Evolutionary conservation across 2,329 filamentous ascomycete species (phyloP), one percentile per base, ranked within the genome.

Genomic region (Pseudopithomyces chartarum): DNA sequence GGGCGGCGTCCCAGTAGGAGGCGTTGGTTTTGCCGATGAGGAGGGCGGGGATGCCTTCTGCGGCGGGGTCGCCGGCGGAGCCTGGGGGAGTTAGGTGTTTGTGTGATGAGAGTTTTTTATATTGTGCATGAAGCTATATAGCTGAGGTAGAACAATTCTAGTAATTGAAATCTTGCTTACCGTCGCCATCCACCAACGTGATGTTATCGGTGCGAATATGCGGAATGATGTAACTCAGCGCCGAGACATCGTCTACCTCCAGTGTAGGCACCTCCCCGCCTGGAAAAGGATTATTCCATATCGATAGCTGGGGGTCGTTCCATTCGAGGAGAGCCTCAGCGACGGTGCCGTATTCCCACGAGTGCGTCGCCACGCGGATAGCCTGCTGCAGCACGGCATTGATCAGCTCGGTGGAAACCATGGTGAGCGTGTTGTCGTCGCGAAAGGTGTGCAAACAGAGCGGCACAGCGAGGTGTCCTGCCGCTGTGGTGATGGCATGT

Each of bases 361-460:
- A 75, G 56, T 78, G 76, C 1, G 67, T 67, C 20, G 77, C 70
- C 8, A 73, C 62, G 10, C 59, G 50, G 45, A 70, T 61, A 26
- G 73, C 73, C 52, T 73, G 69, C 6, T 54, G 22, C 5, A 70
- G 63, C 7, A 68, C 62, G 34, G 57, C 64, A 15, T 59, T 48
- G 23, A 71, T 55, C 1, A 65, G 4, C 8, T 53, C 90, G 78
- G 89, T 89, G 11, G 87, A 91, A 77, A 66, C 59, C 58, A 66
- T 65, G 20, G 32, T 43, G 20, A 13, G 34, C 10, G 11, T 19
- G 20, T 45, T 17, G 36, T 34, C 3, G 17, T 47, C n/a, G 15
- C 23, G 32, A 33, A 19, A 20, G 26, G 48, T 20, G 13, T 32
- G n/a, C 13, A 8, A 17, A 29, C 23, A n/a, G 8, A 17, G 1